phyloP scores from a whole-genome alignment of 805 yeast genomes.

The Candida michaelii region DNA sequence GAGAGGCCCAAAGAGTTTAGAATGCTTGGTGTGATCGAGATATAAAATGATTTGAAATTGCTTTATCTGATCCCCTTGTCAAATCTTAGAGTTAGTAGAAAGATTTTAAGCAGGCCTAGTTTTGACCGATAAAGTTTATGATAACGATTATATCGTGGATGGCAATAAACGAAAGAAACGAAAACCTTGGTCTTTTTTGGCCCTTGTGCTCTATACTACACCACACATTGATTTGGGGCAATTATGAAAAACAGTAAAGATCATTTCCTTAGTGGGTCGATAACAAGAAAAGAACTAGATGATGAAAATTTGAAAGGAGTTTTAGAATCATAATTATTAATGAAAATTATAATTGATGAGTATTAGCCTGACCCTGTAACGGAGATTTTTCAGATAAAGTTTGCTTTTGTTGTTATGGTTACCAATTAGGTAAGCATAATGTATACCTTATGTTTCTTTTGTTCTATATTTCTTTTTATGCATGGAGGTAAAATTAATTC shows the following conservation, averaged over 20 bases:
- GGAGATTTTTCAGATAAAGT: too few species aligned
- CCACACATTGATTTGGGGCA: neutral
- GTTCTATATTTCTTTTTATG: too few species aligned
- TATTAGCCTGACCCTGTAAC: too few species aligned
- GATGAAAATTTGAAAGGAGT: neutral
- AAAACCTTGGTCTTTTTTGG: slow-evolving; percentile 10
- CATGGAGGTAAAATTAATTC: too few species aligned
- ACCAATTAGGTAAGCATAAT: too few species aligned
- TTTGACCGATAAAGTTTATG: slow-evolving; percentile 21
- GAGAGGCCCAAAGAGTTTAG: slow-evolving; percentile 21
- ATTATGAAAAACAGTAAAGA: neutral
- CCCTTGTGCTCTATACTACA: slow-evolving; percentile 9
- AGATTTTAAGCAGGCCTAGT: slow-evolving; percentile 23
- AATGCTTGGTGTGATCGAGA: slow-evolving; percentile 30
- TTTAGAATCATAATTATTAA: neutral
- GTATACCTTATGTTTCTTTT: too few species aligned
- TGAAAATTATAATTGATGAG: neutral
- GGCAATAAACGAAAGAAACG: slow-evolving; percentile 5
- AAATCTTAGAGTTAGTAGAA: slow-evolving; percentile 20
- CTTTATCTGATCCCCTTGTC: slow-evolving; percentile 26
- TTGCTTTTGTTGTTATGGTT: too few species aligned
- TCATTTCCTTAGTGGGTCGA: neutral
- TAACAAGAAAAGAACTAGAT: neutral
- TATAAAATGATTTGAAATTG: slow-evolving; percentile 27
- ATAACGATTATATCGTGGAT: slow-evolving; percentile 29